Evolutionary conservation across 768 basidiomycete genomes (phyloP), one percentile per base, ranked within the genome.

Genomic region (Serendipita sp.): DNA sequence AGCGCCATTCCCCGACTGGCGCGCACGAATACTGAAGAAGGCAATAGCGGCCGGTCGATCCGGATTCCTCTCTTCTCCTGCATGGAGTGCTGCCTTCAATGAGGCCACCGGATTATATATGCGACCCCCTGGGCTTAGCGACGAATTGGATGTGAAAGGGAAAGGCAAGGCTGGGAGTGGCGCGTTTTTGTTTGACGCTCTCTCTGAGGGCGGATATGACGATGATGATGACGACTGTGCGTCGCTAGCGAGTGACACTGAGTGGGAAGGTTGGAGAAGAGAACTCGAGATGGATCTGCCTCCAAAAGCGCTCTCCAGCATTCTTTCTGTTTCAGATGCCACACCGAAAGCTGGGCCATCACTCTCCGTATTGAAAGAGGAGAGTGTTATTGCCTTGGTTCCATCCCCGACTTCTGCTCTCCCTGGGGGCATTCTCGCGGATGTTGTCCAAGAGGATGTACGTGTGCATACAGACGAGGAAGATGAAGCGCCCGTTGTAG

Each of bases 141-240:
- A 13, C 40, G 40, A 40, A 6, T 37, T 10, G 55, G 55, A 60
- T 36, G 48, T 10, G 8, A 52, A 52, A 33, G 48, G 48, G 31
- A 52, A 52, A 33, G 48, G 48, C 18, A 18, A 18, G 18, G 48
- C 48, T 6, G 18, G 8, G 48, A 10, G 36, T 18, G 55, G 55
- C 10, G 48, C 18, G 18, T 18, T 23, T 31, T 18, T 31, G 48
- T 18, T 31, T 18, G 48, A 52, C n/a, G 40, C 40, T 5, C 40
- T 40, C 6, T 40, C 40, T 5, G 40, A 40, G 40, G 13, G 40
- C 40, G 55, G 55, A 4, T 60, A 60, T 60, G 55, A 31, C 27
- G 55, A 34, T 27, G 55, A 60, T 29, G 55, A 60, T n/a, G 55
- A 60, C 55, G 55, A 60, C 18, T 60, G 55, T 60, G 55, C 55